phyloP scores from a whole-genome alignment of 768 basidiomycete species.

The Hericium coralloides region DNA sequence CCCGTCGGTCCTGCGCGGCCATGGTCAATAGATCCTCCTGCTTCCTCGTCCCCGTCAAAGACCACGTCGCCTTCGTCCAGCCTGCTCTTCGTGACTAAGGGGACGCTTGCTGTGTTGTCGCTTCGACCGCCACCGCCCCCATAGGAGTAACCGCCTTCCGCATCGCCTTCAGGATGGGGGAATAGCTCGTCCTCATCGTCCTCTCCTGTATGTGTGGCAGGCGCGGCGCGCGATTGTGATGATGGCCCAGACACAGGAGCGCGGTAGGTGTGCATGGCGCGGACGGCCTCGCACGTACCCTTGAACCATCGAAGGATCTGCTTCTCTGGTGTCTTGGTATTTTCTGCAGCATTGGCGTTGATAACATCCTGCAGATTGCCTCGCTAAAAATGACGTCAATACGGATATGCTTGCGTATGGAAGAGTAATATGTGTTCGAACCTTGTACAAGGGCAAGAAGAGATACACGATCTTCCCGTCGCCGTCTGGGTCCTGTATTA shows the following conservation, averaged over 20 bases:
- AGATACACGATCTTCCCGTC: slow-evolving; percentile 95
- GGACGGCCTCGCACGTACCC: slow-evolving; percentile 89
- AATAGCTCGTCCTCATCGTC: slow-evolving; percentile 64
- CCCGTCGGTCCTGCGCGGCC: slow-evolving; percentile 23
- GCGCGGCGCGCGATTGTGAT: slow-evolving; percentile 18
- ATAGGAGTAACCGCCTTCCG: slow-evolving; percentile 69
- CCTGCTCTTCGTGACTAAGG: slow-evolving; percentile 49
- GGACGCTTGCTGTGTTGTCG: slow-evolving; percentile 27
- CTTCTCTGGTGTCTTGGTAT: slow-evolving; percentile 76
- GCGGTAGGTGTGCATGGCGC: slow-evolving; percentile 88
- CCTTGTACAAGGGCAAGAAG: slow-evolving; percentile 91
- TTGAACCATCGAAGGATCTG: slow-evolving; percentile 87
- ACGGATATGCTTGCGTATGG: neutral
- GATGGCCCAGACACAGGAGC: slow-evolving; percentile 28
- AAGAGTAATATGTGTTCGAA: slow-evolving; percentile 19
- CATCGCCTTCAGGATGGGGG: slow-evolving; percentile 68
- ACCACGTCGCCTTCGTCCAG: slow-evolving; percentile 51
- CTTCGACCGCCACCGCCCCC: slow-evolving; percentile 25
- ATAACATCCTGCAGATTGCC: slow-evolving; percentile 96
- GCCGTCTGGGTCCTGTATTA: slow-evolving; percentile 87
- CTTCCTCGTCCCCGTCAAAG: slow-evolving; percentile 77
- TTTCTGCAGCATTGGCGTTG: slow-evolving; percentile 75
- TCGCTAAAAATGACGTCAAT: slow-evolving; percentile 36
- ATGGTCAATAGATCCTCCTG: slow-evolving; percentile 32
- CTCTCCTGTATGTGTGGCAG: slow-evolving; percentile 21